A percentile compares a stretch with the other conserved stretches of the same genome.
These are phyloP conservation scores for Knoxdaviesia capensis DNA, from an alignment of 2,329 filamentous ascomycete species.

Conservation along the genomic window DNA sequence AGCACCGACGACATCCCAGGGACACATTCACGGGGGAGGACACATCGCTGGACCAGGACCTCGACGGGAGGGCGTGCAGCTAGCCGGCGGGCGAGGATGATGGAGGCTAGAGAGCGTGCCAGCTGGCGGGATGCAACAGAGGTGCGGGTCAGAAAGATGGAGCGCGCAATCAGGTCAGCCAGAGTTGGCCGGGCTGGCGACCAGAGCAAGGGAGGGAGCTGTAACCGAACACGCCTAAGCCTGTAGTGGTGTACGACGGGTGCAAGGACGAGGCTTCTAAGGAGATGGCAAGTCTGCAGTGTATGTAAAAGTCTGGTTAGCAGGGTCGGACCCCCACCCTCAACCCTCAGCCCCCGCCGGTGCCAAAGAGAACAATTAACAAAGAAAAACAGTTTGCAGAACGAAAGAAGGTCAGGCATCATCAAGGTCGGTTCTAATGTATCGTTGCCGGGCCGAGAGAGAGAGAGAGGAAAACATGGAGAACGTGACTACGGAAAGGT, in stretches of 20 bases:
- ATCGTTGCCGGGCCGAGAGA: no score
- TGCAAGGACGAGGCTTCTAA: slow-evolving; percentile 40
- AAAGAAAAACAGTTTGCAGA: background rate
- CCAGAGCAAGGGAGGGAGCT: slow-evolving; percentile 33
- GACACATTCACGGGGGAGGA: slow-evolving; percentile 45
- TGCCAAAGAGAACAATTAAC: background rate
- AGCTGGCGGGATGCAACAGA: slow-evolving; percentile 43
- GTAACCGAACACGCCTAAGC: slow-evolving; percentile 31
- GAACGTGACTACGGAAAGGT: no score
- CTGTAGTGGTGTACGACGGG: slow-evolving; percentile 46
- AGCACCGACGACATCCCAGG: slow-evolving; percentile 18
- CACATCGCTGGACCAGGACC: slow-evolving; percentile 39
- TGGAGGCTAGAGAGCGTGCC: slow-evolving; percentile 41
- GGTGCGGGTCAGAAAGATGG: slow-evolving; percentile 47
- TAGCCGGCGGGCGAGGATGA: slow-evolving; percentile 42
- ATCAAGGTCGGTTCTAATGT: no score
- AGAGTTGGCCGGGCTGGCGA: slow-evolving; percentile 37
- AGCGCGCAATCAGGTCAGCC: slow-evolving; percentile 38
- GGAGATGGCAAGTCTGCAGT: slow-evolving; percentile 35
- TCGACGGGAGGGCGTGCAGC: slow-evolving; percentile 37
- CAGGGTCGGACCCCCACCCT: background rate
- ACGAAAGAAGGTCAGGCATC: background rate
- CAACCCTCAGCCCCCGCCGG: background rate
- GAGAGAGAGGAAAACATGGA: no score
- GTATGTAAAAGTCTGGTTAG: background rate